Evolutionary conservation across 495 filamentous ascomycete species (phyloP).

Genomic region (Patellaria atrata): DNA sequence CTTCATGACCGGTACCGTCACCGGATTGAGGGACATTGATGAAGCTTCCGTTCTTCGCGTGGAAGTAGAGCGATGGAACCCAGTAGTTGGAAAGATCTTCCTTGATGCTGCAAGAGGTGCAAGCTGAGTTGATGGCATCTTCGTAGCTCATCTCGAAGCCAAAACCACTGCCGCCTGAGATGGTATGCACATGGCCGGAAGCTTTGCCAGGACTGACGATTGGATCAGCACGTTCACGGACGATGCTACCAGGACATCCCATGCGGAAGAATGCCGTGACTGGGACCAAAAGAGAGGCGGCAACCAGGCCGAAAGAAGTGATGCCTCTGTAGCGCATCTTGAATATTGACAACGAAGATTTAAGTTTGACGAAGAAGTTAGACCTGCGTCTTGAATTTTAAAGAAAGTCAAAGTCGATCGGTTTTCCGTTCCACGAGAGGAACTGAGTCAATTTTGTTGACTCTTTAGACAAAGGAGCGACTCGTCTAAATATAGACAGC

Average conservation of each 20-base stretch:
- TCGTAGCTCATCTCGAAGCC: conserved; percentile 45
- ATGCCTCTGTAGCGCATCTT: too few species aligned
- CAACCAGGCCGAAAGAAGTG: conserved; percentile 16
- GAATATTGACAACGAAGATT: too few species aligned
- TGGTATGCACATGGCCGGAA: conserved; percentile 57
- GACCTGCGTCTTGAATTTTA: too few species aligned
- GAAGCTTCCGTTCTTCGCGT: conserved; percentile 48
- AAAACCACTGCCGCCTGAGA: conserved; percentile 65
- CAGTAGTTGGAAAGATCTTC: conserved; percentile 67
- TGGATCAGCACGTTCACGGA: conserved; percentile 54
- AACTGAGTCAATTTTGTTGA: too few species aligned
- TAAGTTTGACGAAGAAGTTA: too few species aligned
- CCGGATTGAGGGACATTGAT: conserved; percentile 50
- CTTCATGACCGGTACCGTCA: conserved; percentile 34
- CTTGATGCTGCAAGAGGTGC: conserved; percentile 50
- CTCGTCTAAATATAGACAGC: too few species aligned
- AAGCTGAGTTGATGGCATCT: conserved; percentile 41
- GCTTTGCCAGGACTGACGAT: conserved; percentile 43
- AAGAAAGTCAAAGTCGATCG: too few species aligned
- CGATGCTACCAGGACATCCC: conserved; percentile 29
- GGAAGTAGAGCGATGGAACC: conserved; percentile 56
- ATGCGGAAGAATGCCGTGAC: conserved; percentile 25
- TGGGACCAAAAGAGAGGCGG: conserved; percentile 19
- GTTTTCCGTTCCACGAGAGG: too few species aligned
- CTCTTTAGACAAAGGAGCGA: too few species aligned